Percentiles rank a stretch among this genome's conserved stretches.
Evolutionary conservation across 176 grass and related monocot species (phyloP).

Genomic region (Ampelocalamus luodianensis): DNA sequence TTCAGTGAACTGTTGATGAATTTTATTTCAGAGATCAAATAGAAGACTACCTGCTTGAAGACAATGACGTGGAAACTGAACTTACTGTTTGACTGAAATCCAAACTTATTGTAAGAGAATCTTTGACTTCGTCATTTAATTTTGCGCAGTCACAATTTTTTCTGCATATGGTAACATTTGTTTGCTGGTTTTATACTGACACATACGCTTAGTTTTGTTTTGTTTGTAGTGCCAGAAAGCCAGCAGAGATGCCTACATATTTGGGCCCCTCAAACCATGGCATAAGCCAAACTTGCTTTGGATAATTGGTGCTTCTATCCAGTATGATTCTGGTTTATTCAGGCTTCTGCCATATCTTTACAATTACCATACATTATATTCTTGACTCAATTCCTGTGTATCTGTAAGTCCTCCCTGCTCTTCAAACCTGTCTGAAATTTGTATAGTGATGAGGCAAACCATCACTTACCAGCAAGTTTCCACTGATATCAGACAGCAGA

Average conservation of each 20-base stretch:
- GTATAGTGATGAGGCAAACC: constrained; percentile 31
- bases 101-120: constrained; percentile 31
- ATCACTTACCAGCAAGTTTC: constrained; percentile 32
- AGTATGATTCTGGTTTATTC: constrained; percentile 17
- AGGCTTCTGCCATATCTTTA: constrained; percentile 4
- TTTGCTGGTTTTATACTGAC: constrained; percentile 32
- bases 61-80: constrained; percentile 49
- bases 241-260: constrained; percentile 36
- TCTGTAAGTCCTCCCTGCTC: constrained; percentile 19
- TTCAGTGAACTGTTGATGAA: constrained; percentile 32
- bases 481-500: constrained; percentile 23
- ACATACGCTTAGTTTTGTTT: constrained; percentile 30
- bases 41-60: constrained; percentile 67
- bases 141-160: not conserved
- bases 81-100: constrained; percentile 10
- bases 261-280: constrained; percentile 7
- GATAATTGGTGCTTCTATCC: constrained; percentile 34
- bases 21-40: constrained; percentile 72
- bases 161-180: not conserved
- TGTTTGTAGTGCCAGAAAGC: constrained; percentile 44
- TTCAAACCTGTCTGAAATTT: constrained; percentile 17
- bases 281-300: constrained; percentile 36
- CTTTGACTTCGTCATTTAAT: constrained; percentile 13
- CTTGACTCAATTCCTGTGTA: not conserved
- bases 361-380: constrained; percentile 6